Conservation (phyloP, 176 grass and related monocot genomes). For the Stipa capillata region DNA sequence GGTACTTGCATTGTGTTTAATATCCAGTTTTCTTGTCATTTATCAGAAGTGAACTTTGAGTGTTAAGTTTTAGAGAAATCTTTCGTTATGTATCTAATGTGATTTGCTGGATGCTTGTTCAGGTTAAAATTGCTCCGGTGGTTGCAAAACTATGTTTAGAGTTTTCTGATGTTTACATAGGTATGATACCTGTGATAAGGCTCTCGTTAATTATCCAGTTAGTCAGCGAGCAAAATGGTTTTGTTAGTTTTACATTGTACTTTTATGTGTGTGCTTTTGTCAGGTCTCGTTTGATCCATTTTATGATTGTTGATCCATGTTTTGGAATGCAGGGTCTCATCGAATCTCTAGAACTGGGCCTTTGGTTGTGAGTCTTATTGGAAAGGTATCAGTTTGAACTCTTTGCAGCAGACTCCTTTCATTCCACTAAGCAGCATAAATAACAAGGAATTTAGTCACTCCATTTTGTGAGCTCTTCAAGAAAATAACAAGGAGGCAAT, state of each 20-base stretch:
- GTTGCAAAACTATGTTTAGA: slow-evolving; percentile 70
- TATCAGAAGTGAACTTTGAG: slow-evolving; percentile 1
- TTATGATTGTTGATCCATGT: slow-evolving; percentile 6
- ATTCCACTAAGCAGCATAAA: background rate
- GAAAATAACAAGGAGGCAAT: background rate
- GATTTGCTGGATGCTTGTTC: slow-evolving; percentile 21
- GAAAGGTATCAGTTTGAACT: slow-evolving; percentile 60
- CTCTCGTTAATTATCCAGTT: background rate
- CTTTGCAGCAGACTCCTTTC: background rate
- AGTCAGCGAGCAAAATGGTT: background rate
- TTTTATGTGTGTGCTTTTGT: background rate
- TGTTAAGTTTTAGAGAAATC: background rate
- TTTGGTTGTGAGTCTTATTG: slow-evolving; percentile 64
- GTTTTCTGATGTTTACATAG: slow-evolving; percentile 92
- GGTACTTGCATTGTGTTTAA: slow-evolving; percentile 7
- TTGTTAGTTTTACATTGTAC: background rate
- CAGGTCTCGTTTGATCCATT: background rate
- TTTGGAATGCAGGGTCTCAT: slow-evolving; percentile 54
- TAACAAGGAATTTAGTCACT: background rate
- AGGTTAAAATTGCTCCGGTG: slow-evolving; percentile 66
- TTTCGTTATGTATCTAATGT: slow-evolving; percentile 10
- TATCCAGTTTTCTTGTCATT: background rate
- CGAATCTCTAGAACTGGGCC: slow-evolving; percentile 54
- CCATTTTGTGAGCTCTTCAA: background rate
- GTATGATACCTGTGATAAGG: slow-evolving; percentile 26